phyloP scores from a whole-genome alignment of 352 stramenopile genomes.

The Globisporangium mamillatum region DNA sequence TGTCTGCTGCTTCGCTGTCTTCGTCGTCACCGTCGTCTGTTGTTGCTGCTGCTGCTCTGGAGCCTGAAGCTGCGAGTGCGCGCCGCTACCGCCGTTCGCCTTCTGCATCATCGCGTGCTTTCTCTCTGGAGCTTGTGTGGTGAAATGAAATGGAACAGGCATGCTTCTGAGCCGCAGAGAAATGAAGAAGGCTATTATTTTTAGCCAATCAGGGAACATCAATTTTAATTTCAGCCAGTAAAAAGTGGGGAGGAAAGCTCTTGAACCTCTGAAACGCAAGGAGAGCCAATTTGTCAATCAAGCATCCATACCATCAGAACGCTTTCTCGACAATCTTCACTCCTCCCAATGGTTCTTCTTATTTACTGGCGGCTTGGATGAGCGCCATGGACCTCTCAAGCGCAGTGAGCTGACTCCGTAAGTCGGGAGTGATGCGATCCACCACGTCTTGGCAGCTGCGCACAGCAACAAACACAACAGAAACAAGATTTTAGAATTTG shows the following conservation, averaged over 20 bases:
- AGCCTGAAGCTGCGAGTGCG: conserved; percentile 3
- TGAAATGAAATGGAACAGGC: conserved; percentile 3
- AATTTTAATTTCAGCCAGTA: conserved; percentile 6
- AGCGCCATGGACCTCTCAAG: conserved; percentile 27
- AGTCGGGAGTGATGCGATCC: conserved; percentile 28
- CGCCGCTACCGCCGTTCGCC: not conserved
- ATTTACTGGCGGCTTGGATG: conserved; percentile 5
- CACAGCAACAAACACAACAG: not conserved
- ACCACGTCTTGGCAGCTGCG: conserved; percentile 34
- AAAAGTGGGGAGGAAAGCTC: not conserved
- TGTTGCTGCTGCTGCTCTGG: not conserved
- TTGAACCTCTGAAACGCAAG: not conserved
- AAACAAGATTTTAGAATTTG: conserved; percentile 5
- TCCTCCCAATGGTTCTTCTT: not conserved
- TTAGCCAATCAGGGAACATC: not conserved
- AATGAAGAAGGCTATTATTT: conserved; percentile 1
- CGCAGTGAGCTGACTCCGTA: conserved; percentile 34
- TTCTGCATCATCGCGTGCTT: conserved; percentile 10
- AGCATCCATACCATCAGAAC: not conserved
- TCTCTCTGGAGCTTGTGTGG: not conserved
- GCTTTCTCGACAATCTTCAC: not conserved
- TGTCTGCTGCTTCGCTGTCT: not conserved
- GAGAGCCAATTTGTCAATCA: not conserved
- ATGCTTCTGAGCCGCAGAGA: conserved; percentile 11
- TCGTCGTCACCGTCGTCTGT: not conserved